Percentiles rank a stretch among this genome's conserved stretches.
These are phyloP conservation scores for Podaxis sp. DNA, from an alignment of 768 basidiomycete genomes.

Conservation along the genomic window DNA sequence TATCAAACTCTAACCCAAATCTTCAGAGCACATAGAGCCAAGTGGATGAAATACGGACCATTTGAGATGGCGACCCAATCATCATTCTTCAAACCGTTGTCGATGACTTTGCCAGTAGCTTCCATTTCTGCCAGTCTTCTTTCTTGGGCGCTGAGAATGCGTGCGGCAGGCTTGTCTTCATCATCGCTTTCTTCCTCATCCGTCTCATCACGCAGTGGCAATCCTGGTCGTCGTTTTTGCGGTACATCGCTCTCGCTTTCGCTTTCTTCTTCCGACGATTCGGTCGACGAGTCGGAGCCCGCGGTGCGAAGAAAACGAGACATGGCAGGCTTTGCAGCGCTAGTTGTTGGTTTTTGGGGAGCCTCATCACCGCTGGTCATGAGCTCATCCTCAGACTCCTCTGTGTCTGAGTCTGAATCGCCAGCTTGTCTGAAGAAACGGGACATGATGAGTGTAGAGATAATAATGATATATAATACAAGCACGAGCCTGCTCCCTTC, in stretches of 20 bases:
- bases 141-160: slow-evolving; percentile 87
- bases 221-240: slow-evolving; percentile 27
- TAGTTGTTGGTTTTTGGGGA: slow-evolving; percentile 44
- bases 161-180: slow-evolving; percentile 66
- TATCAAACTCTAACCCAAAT: slow-evolving; percentile 75
- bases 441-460: slow-evolving; percentile 54
- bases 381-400: slow-evolving; percentile 77
- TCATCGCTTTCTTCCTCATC: slow-evolving; percentile 57
- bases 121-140: slow-evolving; percentile 96
- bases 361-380: slow-evolving; percentile 72
- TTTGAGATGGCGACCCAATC: slow-evolving; percentile 93
- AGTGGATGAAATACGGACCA: slow-evolving; percentile 43
- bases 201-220: slow-evolving; percentile 25
- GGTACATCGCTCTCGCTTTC: slow-evolving; percentile 52
- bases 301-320: slow-evolving; percentile 74
- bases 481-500: neutral
- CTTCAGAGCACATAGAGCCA: slow-evolving; percentile 23
- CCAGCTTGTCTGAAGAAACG: slow-evolving; percentile 87
- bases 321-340: slow-evolving; percentile 62
- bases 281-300: slow-evolving; percentile 55
- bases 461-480: slow-evolving; percentile 7
- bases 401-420: slow-evolving; percentile 77
- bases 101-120: slow-evolving; percentile 84
- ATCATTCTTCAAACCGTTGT: slow-evolving; percentile 93
- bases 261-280: slow-evolving; percentile 56